Percentiles rank a stretch among this genome's conserved stretches.
phyloP scores from a whole-genome alignment of 2,329 filamentous ascomycete genomes.

The Scopulariopsis brevicaulis region DNA sequence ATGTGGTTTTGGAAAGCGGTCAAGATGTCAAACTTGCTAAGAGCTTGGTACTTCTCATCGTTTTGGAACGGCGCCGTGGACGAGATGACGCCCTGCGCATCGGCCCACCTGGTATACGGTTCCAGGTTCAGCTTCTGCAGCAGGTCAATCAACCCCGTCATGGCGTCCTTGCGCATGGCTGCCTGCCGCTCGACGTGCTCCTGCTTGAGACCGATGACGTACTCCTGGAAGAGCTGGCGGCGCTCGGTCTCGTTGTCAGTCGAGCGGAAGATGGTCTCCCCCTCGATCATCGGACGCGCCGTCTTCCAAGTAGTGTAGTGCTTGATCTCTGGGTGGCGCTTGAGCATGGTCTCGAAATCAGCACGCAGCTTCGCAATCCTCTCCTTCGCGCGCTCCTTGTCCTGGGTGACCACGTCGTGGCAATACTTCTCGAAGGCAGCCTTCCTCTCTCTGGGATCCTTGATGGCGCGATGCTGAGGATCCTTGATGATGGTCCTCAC shows the following conservation, averaged over 20 bases:
- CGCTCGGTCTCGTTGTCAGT: constrained; percentile 81
- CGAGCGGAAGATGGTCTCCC: constrained; percentile 89
- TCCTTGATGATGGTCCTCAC: constrained; percentile 81
- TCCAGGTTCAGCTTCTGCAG: constrained; percentile 74
- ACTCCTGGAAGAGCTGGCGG: constrained; percentile 86
- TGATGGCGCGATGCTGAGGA: constrained; percentile 83
- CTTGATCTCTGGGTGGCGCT: constrained; percentile 92
- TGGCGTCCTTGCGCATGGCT: constrained; percentile 62
- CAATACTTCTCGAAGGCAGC: constrained; percentile 92
- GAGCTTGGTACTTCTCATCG: constrained; percentile 74
- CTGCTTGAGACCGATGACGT: constrained; percentile 76
- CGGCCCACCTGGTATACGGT: constrained; percentile 89
- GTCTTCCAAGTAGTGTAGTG: constrained; percentile 97
- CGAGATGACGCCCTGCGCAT: constrained; percentile 75
- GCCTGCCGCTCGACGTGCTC: constrained; percentile 66
- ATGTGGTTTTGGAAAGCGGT: constrained; percentile 92
- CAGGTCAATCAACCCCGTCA: constrained; percentile 71
- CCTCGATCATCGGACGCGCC: constrained; percentile 84
- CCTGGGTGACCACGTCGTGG: constrained; percentile 77
- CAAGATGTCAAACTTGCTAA: constrained; percentile 83
- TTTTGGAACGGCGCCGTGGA: constrained; percentile 65
- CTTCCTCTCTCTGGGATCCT: constrained; percentile 84
- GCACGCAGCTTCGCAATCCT: constrained; percentile 80
- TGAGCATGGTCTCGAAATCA: constrained; percentile 94
- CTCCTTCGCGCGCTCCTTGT: constrained; percentile 91